A percentile compares a stretch with the other conserved stretches of the same genome.
Conservation (phyloP, 176 grass and related monocot genomes). For the Poa annua region DNA sequence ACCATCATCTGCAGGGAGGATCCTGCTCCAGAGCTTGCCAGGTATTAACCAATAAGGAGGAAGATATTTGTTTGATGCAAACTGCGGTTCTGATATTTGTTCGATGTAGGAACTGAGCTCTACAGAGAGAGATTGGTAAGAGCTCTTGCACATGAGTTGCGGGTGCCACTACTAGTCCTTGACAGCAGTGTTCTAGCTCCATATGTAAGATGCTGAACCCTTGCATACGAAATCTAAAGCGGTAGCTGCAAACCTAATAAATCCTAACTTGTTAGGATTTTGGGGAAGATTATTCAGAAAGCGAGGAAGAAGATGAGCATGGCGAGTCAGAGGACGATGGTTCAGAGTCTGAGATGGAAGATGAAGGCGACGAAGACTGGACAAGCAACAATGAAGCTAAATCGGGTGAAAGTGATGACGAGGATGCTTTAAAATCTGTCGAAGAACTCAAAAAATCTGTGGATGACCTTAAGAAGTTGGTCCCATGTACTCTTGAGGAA, state of each 20-base stretch:
- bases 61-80: conserved; percentile 27
- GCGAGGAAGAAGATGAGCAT: conserved; percentile 70
- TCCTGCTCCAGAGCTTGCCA: conserved; percentile 84
- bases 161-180: conserved; percentile 73
- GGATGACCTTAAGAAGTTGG: conserved; percentile 70
- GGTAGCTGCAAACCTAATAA: conserved; percentile 38
- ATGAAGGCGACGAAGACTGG: conserved; percentile 77
- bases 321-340: conserved; percentile 73
- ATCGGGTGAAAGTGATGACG: conserved; percentile 78
- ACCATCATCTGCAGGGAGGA: conserved; percentile 72
- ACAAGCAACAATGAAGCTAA: conserved; percentile 66
- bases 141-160: conserved; percentile 81
- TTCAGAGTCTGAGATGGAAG: conserved; percentile 79
- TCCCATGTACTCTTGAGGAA: conserved; percentile 69
- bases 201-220: conserved; percentile 66
- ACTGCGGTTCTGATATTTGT: conserved; percentile 38
- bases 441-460: conserved; percentile 70
- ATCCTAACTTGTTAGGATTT: conserved; percentile 61
- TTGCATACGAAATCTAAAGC: conserved; percentile 31
- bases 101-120: conserved; percentile 89
- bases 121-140: conserved; percentile 91
- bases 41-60: conserved; percentile 51
- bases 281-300: conserved; percentile 75
- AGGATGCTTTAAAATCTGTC: conserved; percentile 67
- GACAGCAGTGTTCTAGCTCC: conserved; percentile 88